These are phyloP conservation scores for Pichia manshurica DNA, from an alignment of 805 yeast genomes.

Conservation along the genomic window DNA sequence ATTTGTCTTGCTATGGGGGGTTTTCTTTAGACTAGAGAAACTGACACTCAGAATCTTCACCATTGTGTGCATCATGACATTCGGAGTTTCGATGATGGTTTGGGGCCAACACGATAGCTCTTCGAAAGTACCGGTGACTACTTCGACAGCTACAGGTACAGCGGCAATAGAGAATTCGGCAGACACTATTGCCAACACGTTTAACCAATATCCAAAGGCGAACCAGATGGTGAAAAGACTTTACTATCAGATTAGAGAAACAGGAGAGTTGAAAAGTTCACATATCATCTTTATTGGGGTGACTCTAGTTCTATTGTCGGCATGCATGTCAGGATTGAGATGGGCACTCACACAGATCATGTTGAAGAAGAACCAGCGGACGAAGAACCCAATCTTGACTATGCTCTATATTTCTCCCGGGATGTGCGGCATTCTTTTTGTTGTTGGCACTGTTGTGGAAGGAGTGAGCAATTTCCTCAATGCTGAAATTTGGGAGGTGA, in stretches of 20 bases:
- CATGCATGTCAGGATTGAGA: slow-evolving; percentile 80
- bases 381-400: slow-evolving; percentile 74
- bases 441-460: slow-evolving; percentile 64
- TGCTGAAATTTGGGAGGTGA: slow-evolving; percentile 60
- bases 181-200: too few species aligned
- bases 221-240: not conserved
- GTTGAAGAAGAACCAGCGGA: slow-evolving; percentile 51
- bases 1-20: slow-evolving; percentile 85
- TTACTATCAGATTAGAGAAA: not conserved
- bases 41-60: slow-evolving; percentile 61
- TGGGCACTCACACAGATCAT: slow-evolving; percentile 94
- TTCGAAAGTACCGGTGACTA: too few species aligned
- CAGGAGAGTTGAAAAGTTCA: not conserved
- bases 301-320: slow-evolving; percentile 65
- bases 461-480: slow-evolving; percentile 49
- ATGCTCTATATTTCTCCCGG: slow-evolving; percentile 81
- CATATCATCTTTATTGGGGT: slow-evolving; percentile 49
- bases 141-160: not conserved
- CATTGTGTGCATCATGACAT: slow-evolving; percentile 73
- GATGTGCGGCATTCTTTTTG: slow-evolving; percentile 60
- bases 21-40: slow-evolving; percentile 70
- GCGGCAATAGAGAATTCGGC: too few species aligned
- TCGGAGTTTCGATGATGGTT: slow-evolving; percentile 87
- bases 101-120: slow-evolving; percentile 37
- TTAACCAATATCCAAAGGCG: not conserved